Base-by-base conservation (phyloP, 768 basidiomycete genomes). In the Punctularia strigosozonata region DNA sequence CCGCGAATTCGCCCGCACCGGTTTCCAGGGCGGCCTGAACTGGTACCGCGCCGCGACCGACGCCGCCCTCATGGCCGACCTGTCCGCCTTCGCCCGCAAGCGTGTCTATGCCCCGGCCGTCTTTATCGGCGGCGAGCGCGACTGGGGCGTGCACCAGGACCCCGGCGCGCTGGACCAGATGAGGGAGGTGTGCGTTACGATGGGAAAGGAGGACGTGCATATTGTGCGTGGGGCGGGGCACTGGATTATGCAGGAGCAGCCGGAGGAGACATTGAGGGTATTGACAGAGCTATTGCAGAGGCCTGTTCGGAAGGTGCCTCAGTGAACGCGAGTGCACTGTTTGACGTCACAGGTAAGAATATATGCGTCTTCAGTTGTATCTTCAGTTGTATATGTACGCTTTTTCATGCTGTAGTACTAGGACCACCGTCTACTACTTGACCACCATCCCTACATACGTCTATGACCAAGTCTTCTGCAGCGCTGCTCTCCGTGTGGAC, bases 21-120 rank as follows among this genome's bases (percentile, higher is more conserved):
- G 78, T 1, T 79, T 79, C 42, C 76, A 77, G 48, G 76, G 75
- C n/a, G 75, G 71, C 20, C 52, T 79, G 38, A 75, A 79, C 46
- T 56, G 65, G 42, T 79, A 79, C 47, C 65, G 76, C 20, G 57
- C 60, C 41, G 46, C 50, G 36, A 62, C 59, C 12, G 64, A 66
- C 20, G 39, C 50, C 4, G 50, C 49, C 18, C 61, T 56, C 54
- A 47, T 53, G 17, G 56, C 56, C 0, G 70, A 76, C 17, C 50
- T 74, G 28, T 47, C 54, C 19, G 53, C 66, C 21, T 73, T 77
- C 40, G 45, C 61, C 13, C 66, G 62, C 36, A 69, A 61, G 52
- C 59, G 49, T 38, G 63, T 77, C 6, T 55, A 61, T 22, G 59
- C 75, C 4, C 73, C 76, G 14, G 70, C 71, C 1, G 71, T 73